Evolutionary conservation across 2,329 filamentous ascomycete genomes (phyloP).

Genomic region (Paracoccidioides brasiliensis): DNA sequence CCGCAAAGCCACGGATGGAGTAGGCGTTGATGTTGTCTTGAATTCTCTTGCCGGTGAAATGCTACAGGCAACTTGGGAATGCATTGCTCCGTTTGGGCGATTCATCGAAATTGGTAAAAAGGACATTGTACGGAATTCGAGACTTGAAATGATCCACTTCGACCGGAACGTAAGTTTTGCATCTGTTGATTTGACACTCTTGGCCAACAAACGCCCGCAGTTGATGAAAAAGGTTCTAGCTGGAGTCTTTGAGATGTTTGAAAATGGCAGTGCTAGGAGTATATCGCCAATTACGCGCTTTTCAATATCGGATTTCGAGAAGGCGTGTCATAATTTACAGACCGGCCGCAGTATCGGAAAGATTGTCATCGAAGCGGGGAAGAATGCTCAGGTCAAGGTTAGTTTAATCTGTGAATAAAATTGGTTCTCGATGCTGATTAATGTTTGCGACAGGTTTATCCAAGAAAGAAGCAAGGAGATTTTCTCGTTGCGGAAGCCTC

Average conservation of each 20-base stretch:
- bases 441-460: not conserved
- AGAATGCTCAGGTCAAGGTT: conserved; percentile 4
- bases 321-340: conserved; percentile 19
- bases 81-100: conserved; percentile 10
- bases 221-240: conserved; percentile 2
- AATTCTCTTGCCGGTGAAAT: conserved; percentile 11
- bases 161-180: conserved; percentile 25
- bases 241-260: conserved; percentile 2
- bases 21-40: conserved; percentile 10
- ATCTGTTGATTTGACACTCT: conserved; percentile 8
- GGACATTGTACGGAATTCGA: conserved; percentile 25
- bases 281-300: conserved; percentile 8
- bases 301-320: conserved; percentile 9
- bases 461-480: not conserved
- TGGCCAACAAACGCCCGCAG: conserved; percentile 1
- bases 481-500: conserved; percentile 22
- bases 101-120: conserved; percentile 36
- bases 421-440: not conserved
- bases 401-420: conserved; percentile 7
- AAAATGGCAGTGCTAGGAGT: conserved; percentile 5
- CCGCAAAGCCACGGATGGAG: not conserved
- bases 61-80: conserved; percentile 7
- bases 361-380: conserved; percentile 10
- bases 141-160: conserved; percentile 32
- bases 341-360: conserved; percentile 17